Conservation (phyloP, 495 filamentous ascomycete species). For the Hyphodiscus hymeniophilus region DNA sequence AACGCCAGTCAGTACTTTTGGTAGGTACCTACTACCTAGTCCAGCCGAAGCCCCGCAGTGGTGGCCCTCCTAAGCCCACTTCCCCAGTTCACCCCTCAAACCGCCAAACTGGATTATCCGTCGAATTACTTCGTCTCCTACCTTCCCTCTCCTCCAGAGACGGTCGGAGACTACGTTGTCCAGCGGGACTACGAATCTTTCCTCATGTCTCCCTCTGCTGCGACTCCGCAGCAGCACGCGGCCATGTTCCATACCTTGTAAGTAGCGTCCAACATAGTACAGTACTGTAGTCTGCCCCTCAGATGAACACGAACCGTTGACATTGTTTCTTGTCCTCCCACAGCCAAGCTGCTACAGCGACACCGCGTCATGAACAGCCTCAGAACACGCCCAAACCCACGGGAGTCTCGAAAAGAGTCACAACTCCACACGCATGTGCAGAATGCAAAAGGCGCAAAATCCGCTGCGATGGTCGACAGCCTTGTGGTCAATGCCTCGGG, state of each 20-base stretch:
- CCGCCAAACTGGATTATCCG: not conserved
- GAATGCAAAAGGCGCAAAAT: slow-evolving; percentile 54
- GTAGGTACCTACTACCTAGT: too few species aligned
- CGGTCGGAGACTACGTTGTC: not conserved
- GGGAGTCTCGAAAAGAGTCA: slow-evolving; percentile 36
- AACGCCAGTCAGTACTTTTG: too few species aligned
- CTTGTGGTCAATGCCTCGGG: slow-evolving; percentile 49
- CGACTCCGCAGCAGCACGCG: too few species aligned
- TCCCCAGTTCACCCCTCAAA: not conserved
- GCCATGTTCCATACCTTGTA: slow-evolving; percentile 23
- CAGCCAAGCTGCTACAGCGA: too few species aligned
- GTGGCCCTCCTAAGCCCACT: too few species aligned
- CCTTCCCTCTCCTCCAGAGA: not conserved
- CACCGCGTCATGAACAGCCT: slow-evolving; percentile 16
- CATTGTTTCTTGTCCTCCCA: too few species aligned
- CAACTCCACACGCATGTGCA: slow-evolving; percentile 49
- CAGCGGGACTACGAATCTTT: slow-evolving; percentile 1
- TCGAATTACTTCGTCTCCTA: not conserved
- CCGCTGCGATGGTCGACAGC: slow-evolving; percentile 50
- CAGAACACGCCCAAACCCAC: slow-evolving; percentile 20
- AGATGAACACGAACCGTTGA: too few species aligned
- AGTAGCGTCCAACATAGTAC: too few species aligned
- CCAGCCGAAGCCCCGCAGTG: too few species aligned
- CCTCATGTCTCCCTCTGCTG: slow-evolving; percentile 21
- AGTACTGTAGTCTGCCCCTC: too few species aligned